Percentiles rank a stretch among this genome's conserved stretches.
Conservation (phyloP, 2,329 filamentous ascomycete genomes). For the Neonectria faginata region DNA sequence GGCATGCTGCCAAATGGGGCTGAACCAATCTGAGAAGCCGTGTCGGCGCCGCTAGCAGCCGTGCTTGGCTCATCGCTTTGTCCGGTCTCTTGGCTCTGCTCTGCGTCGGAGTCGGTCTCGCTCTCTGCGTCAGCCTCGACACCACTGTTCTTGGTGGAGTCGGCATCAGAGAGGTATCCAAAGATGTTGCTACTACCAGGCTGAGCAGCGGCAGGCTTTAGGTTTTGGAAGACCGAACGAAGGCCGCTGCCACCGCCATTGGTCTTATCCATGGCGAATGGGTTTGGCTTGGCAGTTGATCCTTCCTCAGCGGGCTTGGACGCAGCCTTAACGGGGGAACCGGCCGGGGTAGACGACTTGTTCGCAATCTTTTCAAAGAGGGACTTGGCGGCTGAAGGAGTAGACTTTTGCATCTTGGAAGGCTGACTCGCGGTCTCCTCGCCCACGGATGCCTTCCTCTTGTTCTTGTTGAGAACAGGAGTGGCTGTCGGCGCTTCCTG, state of each 20-base stretch:
- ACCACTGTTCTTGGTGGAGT: constrained; percentile 66
- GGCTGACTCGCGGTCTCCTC: constrained; percentile 63
- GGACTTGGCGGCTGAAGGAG: constrained; percentile 65
- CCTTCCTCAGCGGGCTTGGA: constrained; percentile 44
- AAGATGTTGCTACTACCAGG: constrained; percentile 64
- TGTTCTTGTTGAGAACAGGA: constrained; percentile 58
- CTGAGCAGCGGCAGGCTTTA: constrained; percentile 49
- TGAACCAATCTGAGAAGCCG: constrained; percentile 50
- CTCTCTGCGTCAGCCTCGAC: constrained; percentile 61
- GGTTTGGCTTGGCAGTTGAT: constrained; percentile 48
- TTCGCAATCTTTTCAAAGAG: constrained; percentile 70
- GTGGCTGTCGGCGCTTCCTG: constrained; percentile 46
- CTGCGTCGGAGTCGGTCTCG: constrained; percentile 57
- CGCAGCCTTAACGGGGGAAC: constrained; percentile 49
- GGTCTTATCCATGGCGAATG: constrained; percentile 51
- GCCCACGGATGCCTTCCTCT: constrained; percentile 62
- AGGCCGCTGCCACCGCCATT: constrained; percentile 50
- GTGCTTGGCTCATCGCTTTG: constrained; percentile 59
- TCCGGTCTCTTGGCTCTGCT: constrained; percentile 57
- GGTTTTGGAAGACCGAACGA: constrained; percentile 57
- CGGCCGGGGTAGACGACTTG: constrained; percentile 54
- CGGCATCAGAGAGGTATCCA: constrained; percentile 68
- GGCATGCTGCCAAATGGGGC: constrained; percentile 49
- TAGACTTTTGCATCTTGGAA: constrained; percentile 63
- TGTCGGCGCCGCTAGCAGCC: constrained; percentile 56